Percentiles rank a stretch among this genome's conserved stretches.
phyloP scores from a whole-genome alignment of 1,139 yeast genomes.

The Kodamaea sp. region DNA sequence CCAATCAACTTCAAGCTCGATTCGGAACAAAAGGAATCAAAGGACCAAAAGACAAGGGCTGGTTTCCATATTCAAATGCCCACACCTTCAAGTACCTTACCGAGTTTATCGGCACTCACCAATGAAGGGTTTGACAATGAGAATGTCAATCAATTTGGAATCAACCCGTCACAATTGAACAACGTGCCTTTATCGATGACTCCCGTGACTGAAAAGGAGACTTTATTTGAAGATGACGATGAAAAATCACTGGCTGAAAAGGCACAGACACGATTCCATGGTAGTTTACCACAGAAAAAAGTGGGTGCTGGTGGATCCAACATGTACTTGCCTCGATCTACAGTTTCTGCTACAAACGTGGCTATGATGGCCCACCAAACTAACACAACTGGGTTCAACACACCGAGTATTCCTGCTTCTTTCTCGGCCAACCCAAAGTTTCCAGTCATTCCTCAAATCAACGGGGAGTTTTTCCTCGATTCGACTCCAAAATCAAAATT shows the following conservation, averaged over 20 bases:
- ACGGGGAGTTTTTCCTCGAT: slow-evolving; percentile 40
- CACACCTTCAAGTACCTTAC: slow-evolving; percentile 36
- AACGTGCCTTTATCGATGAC: slow-evolving; percentile 66
- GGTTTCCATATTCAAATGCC: slow-evolving; percentile 50
- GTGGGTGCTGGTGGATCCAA: slow-evolving; percentile 5
- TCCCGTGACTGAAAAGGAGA: slow-evolving; percentile 62
- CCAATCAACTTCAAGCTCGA: slow-evolving; percentile 51
- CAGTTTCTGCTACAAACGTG: slow-evolving; percentile 2
- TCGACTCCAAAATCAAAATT: slow-evolving; percentile 34
- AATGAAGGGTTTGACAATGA: slow-evolving; percentile 25
- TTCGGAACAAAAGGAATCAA: slow-evolving; percentile 7
- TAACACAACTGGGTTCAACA: neutral
- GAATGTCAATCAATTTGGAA: slow-evolving; percentile 63
- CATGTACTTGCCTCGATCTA: slow-evolving; percentile 10
- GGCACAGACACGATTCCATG: neutral
- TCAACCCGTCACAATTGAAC: slow-evolving; percentile 50
- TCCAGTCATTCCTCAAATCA: slow-evolving; percentile 38
- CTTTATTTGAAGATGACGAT: slow-evolving; percentile 8
- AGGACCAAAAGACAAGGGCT: slow-evolving; percentile 29
- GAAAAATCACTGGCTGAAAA: neutral
- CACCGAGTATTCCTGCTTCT: slow-evolving; percentile 1
- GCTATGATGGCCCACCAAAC: neutral
- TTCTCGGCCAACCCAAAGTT: slow-evolving; percentile 20
- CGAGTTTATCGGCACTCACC: slow-evolving; percentile 36
- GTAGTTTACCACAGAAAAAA: slow-evolving; percentile 6